Base-by-base conservation (phyloP, 768 basidiomycete species). In the Naganishia vaughanmartiniae region DNA sequence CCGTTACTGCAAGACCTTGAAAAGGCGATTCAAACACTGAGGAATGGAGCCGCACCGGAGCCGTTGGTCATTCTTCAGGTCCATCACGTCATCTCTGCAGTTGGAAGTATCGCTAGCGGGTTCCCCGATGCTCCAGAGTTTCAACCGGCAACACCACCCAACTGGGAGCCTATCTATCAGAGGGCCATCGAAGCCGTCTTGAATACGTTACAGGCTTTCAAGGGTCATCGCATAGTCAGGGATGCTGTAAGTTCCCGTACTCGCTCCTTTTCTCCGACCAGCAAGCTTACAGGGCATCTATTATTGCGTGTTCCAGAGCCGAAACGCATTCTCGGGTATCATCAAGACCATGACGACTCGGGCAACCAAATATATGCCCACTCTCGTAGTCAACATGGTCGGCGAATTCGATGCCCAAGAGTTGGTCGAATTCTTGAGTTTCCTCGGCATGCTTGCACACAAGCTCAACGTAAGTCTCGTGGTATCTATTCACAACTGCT, bases 101-200 rank as follows among this genome's bases (percentile, higher is more conserved):
- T 97, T 26, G 95, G 95, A 15, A 92, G 91, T 75, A 87, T 97
- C 67, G 90, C 93, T 42, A 96, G 96, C 82, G 96, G 96, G 15
- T 98, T 97, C 82, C 96, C 96, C 0, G 85, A 87, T 1, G 82
- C 88, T 0, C 67, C 76, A 17, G 80, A 79, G 51, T 65, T 74
- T 3, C 72, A 79, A 10, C 87, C 87, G 36, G 89, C 89, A 74
- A 84, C 87, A 11, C 83, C 88, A 24, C 90, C 92, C 0, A 87
- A 88, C 0, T 81, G 82, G 78, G 80, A 92, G 66, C 87, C 89
- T 63, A 87, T 92, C 17, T 96, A 98, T 82, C 85, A 87, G 70
- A 87, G 91, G 79, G 87, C 91, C 76, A 90, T 92, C 0, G 90
- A 94, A 78, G 89, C 89, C 1, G 89, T 97, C 70, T 82, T 98